Evolutionary conservation across 2,329 filamentous ascomycete species (phyloP), one percentile per base, ranked within the genome.

Genomic region (Claviceps pazoutovae): DNA sequence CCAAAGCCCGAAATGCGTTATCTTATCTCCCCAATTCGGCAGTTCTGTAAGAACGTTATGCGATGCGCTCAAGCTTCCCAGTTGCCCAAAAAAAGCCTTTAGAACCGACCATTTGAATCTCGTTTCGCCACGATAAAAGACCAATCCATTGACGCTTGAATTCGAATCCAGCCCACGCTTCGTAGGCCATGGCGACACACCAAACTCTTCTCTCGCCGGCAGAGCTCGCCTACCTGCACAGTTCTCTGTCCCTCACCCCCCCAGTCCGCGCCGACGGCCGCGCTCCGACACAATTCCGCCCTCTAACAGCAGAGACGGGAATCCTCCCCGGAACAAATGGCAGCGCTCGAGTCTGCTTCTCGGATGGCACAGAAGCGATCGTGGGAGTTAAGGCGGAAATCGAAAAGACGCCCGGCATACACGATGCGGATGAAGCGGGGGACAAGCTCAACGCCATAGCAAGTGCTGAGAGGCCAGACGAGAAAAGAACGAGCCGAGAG

Each of bases 381-480:
- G 93, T 96, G 5, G 93, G 93, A 46, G 84, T 96, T 55, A 98
- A 97, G 71, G 89, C 88, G 0, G 91, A 97, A 70, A 87, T 97
- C 4, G 89, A 95, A 67, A 83, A 79, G 71, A 88, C 84, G 46
- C 58, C 59, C 17, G 57, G 59, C 41, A 58, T 55, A 43, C 62
- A 56, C 49, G 59, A 58, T 45, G 62, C 58, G 43, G 59, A 62
- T 6, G 56, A 60, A 23, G 48, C 48, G 26, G 57, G 62, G 54
- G 56, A 54, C 48, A 50, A 49, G 21, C 16, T 48, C 14, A 46
- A 21, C 13, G 38, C 43, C 48, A 47, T 45, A 58, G 37, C 67
- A 62, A 17, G 71, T 70, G 55, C 69, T 9, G 69, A 69, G 19
- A 72, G 72, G 51, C 64, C 60, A 2, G 68, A 64, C 30, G 66